These are phyloP conservation scores for Diaporthe destruens DNA, from an alignment of 2,329 filamentous ascomycete species.

Conservation along the genomic window DNA sequence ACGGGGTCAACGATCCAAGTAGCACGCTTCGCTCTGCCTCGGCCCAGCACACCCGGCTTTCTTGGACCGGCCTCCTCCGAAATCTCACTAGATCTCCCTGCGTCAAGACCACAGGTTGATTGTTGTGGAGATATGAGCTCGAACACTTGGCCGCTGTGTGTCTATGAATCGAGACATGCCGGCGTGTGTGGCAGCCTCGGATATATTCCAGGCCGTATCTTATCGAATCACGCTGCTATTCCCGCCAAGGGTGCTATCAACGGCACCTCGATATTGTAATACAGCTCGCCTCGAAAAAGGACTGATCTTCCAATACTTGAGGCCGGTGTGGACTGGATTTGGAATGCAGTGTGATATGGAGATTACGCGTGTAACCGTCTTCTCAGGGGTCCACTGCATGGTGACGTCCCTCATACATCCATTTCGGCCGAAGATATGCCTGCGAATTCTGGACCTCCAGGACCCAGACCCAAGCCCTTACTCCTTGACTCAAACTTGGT, in stretches of 20 bases:
- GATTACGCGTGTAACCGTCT: conserved; percentile 31
- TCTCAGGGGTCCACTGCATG: conserved; percentile 19
- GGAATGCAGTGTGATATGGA: conserved; percentile 36
- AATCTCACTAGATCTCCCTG: conserved; percentile 1
- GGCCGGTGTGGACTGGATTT: conserved; percentile 23
- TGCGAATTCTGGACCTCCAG: conserved; percentile 9
- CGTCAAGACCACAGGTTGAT: neutral
- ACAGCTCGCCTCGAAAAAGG: neutral
- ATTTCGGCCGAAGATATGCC: conserved; percentile 12
- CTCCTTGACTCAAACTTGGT: neutral
- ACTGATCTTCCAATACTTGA: conserved; percentile 5
- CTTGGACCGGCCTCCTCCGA: conserved; percentile 25
- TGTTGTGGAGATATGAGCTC: conserved; percentile 12
- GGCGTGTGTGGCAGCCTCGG: conserved; percentile 22
- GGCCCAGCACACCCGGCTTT: neutral
- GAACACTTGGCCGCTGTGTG: neutral
- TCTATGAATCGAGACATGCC: conserved; percentile 16
- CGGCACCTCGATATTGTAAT: conserved; percentile 12
- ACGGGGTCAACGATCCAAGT: conserved; percentile 8
- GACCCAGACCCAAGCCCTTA: conserved; percentile 27
- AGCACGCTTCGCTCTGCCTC: conserved; percentile 11
- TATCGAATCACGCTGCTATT: conserved; percentile 14
- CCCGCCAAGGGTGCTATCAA: neutral
- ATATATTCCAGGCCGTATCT: conserved; percentile 10
- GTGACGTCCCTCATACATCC: conserved; percentile 29